Base-by-base conservation (phyloP, 768 basidiomycete species). In the Leccinum arenicola region DNA sequence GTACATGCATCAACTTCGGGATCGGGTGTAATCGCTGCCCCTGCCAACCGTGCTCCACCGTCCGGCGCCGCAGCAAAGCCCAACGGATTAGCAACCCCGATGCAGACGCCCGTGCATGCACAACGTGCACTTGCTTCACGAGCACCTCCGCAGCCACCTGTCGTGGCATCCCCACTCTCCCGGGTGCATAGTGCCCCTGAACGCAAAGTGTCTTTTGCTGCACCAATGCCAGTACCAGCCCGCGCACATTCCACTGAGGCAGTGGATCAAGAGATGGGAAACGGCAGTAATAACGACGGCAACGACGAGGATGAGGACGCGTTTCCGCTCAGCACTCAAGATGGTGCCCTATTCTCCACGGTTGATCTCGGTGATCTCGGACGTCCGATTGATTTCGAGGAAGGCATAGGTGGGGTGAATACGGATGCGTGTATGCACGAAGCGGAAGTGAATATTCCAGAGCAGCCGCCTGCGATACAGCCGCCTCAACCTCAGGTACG, bases 341-440 rank as follows among this genome's bases (percentile, higher is more conserved):
- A 90, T 55, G 88, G 85, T 55, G 84, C 79, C 2, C 81, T 89
- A 64, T 74, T 86, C 36, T 86, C 87, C 19, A 71, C 77, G 10
- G 77, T 85, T 23, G 84, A 85, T 58, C 69, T 84, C 12, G 78
- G 76, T 2, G 80, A 82, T 59, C 54, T 70, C 14, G 71, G 71
- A 45, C 61, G 65, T 43, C 77, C 72, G 8, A 79, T 79, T 35
- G 71, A 79, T 59, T 77, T 70, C 50, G 77, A 78, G 10, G 77
- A 76, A 61, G 75, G 76, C 35, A n/a, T 59, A 19, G 66, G 68
- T 0, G 64, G 61, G 2, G 60, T 61, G 52, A 63, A 53, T 33
- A 47, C 55, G 49, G 59, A 71, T 3, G 19, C 33, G 17, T 57
- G 57, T 19, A 31, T 59, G n/a, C 6, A 54, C 21, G 62, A 49